Percentiles rank a stretch among this genome's conserved stretches.
Evolutionary conservation across 192 early-diverging fungal species (phyloP).

Genomic region (Backusella macrospora): DNA sequence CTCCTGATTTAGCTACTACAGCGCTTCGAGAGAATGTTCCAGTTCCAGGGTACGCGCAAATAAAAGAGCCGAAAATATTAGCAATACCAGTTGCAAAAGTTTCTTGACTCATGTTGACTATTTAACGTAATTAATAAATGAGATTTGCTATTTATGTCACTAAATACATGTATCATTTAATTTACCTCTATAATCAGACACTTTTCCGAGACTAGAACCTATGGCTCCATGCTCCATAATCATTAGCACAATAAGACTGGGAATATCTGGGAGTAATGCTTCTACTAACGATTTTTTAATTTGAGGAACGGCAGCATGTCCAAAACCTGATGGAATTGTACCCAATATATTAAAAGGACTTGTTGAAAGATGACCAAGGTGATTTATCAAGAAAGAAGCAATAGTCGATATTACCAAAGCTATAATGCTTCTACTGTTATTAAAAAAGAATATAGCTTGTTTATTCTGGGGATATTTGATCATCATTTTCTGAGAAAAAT

Average conservation of each 20-base stretch:
- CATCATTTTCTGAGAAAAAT: conserved; percentile 26
- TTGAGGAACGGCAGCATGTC: conserved; percentile 55
- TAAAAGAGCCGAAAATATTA: conserved; percentile 85
- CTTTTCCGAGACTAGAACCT: conserved; percentile 82
- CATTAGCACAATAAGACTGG: conserved; percentile 70
- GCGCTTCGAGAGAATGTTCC: conserved; percentile 94
- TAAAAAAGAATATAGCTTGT: conserved; percentile 61
- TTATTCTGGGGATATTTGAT: conserved; percentile 52
- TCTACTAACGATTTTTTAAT: conserved; percentile 56
- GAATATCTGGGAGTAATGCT: conserved; percentile 53
- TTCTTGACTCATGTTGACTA: conserved; percentile 82
- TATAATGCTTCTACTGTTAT: conserved; percentile 73
- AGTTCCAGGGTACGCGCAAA: conserved; percentile 86
- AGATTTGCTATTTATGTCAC: not conserved
- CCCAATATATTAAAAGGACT: conserved; percentile 68
- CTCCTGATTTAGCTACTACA: conserved; percentile 87
- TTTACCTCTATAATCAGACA: conserved; percentile 82
- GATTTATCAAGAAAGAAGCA: conserved; percentile 62
- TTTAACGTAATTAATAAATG: not conserved
- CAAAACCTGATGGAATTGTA: conserved; percentile 74
- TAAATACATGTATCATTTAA: not conserved
- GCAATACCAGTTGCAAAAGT: conserved; percentile 85
- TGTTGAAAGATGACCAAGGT: conserved; percentile 42
- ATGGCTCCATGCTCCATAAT: conserved; percentile 95
- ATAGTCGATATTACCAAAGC: conserved; percentile 76